These are phyloP conservation scores for Oryza australiensis DNA, from an alignment of 176 grass and related monocot genomes.

Conservation along the genomic window DNA sequence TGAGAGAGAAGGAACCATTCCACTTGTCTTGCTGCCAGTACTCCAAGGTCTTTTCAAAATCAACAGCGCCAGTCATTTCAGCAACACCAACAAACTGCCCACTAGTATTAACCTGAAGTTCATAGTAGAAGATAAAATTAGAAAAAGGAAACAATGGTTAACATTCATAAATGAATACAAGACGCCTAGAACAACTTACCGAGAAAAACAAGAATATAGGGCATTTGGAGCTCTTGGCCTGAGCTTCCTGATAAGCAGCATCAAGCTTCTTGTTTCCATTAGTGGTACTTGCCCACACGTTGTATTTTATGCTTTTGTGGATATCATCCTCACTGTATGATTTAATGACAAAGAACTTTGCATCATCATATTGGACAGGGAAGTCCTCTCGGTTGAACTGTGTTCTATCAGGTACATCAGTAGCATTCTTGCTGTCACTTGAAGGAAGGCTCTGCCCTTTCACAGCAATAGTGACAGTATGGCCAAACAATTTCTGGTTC, in stretches of 20 bases:
- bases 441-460: slow-evolving; percentile 67
- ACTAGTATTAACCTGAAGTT: slow-evolving; percentile 82
- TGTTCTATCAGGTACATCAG: slow-evolving; percentile 52
- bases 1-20: slow-evolving; percentile 82
- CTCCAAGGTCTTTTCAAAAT: slow-evolving; percentile 87
- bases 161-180: background rate
- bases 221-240: slow-evolving; percentile 64
- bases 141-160: background rate
- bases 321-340: slow-evolving; percentile 95
- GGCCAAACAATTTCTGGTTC: slow-evolving; percentile 70
- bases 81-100: slow-evolving; percentile 99
- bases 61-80: slow-evolving; percentile 86
- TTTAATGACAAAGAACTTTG: slow-evolving; percentile 94
- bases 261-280: slow-evolving; percentile 99
- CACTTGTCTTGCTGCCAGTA: slow-evolving; percentile 99
- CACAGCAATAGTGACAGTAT: slow-evolving; percentile 62
- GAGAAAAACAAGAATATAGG: slow-evolving; percentile 98
- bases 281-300: slow-evolving; percentile 93
- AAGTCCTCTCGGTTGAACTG: slow-evolving; percentile 79
- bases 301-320: slow-evolving; percentile 96
- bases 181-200: slow-evolving; percentile 34
- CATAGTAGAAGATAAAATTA: background rate
- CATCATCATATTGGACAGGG: slow-evolving; percentile 65
- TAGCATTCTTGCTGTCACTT: slow-evolving; percentile 46
- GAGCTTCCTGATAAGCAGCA: slow-evolving; percentile 80